These are phyloP conservation scores for Penicillium sp. DNA, from an alignment of 2,329 filamentous ascomycete species.

Conservation along the genomic window DNA sequence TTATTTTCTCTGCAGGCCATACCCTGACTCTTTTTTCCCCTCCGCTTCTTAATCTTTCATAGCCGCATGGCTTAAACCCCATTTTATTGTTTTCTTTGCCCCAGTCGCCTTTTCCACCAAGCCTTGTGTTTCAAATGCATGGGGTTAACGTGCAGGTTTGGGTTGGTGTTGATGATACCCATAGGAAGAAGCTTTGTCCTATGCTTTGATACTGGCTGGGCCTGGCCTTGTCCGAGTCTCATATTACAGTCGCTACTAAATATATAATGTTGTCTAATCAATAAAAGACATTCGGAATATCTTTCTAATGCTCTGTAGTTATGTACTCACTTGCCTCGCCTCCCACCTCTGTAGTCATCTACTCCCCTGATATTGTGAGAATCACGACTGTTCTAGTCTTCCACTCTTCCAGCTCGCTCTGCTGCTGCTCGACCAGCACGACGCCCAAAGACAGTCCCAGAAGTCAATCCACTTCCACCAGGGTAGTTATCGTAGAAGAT, in stretches of 20 bases:
- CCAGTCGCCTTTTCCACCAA: conserved; percentile 7
- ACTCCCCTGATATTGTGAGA: not conserved
- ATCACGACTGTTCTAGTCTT: conserved; percentile 1
- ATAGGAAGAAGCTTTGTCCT: conserved; percentile 12
- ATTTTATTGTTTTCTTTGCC: not conserved
- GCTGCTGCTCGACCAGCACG: conserved; percentile 21
- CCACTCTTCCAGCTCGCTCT: not conserved
- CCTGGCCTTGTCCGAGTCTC: conserved; percentile 2
- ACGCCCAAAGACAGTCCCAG: conserved; percentile 52
- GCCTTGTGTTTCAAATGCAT: conserved; percentile 15
- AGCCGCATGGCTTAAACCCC: conserved; percentile 10
- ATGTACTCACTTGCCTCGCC: not conserved
- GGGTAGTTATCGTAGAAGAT: conserved; percentile 58
- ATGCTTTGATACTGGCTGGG: conserved; percentile 3
- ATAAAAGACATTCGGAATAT: conserved; percentile 10
- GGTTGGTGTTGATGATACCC: conserved; percentile 20
- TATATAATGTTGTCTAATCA: conserved; percentile 16
- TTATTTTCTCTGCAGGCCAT: conserved; percentile 5
- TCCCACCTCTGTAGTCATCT: not conserved
- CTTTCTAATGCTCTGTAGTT: not conserved
- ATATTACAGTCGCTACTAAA: conserved; percentile 18
- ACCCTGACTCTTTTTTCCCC: conserved; percentile 2
- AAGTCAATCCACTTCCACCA: conserved; percentile 54
- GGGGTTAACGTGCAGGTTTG: conserved; percentile 2
- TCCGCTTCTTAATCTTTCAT: conserved; percentile 12